Evolutionary conservation across 768 basidiomycete genomes (phyloP).

Genomic region (Lentinus brumalis): DNA sequence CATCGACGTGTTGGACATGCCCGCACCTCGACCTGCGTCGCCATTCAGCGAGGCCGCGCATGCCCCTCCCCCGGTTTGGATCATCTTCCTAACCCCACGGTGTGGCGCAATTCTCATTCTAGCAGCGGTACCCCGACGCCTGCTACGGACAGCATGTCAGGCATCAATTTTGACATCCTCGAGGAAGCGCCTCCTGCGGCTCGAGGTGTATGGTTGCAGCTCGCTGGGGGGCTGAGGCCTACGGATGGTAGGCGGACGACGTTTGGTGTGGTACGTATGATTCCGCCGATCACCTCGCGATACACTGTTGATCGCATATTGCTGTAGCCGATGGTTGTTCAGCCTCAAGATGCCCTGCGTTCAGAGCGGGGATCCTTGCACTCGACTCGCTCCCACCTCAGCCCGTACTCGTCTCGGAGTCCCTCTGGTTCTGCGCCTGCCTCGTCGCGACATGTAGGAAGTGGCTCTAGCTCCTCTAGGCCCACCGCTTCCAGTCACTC

Average conservation of each 20-base stretch:
- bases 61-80: conserved; percentile 42
- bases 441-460: conserved; percentile 42
- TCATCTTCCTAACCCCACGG: conserved; percentile 28
- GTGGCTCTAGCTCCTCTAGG: conserved; percentile 57
- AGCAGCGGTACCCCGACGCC: conserved; percentile 15
- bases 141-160: conserved; percentile 20
- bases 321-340: conserved; percentile 46
- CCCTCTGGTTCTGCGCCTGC: conserved; percentile 55
- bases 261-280: conserved; percentile 60
- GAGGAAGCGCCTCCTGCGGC: conserved; percentile 72
- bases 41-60: conserved; percentile 45
- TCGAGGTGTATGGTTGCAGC: conserved; percentile 59
- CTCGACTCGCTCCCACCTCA: conserved; percentile 60
- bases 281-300: neutral
- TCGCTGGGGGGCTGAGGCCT: conserved; percentile 44
- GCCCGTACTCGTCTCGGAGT: conserved; percentile 38
- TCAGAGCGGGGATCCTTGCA: conserved; percentile 70
- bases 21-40: conserved; percentile 58
- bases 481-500: conserved; percentile 46
- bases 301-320: neutral
- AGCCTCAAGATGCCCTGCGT: conserved; percentile 40
- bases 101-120: conserved; percentile 38
- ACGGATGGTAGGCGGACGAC: conserved; percentile 45
- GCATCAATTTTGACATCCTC: conserved; percentile 56
- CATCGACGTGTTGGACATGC: conserved; percentile 55